Conservation (phyloP, 164 flowering plant genomes). For the Euptelea pleiosperma region DNA sequence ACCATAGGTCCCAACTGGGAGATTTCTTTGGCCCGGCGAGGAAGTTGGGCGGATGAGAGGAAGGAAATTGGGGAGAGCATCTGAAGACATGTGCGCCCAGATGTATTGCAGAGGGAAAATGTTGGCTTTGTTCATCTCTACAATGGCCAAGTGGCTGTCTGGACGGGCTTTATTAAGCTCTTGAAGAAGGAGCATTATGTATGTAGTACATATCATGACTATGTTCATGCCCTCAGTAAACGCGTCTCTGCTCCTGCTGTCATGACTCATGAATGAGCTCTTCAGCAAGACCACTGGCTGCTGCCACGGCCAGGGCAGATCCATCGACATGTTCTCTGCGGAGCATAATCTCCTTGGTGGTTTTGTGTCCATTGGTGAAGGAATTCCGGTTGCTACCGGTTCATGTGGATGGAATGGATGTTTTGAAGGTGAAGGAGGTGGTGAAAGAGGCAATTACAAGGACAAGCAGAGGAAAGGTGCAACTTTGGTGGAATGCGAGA, state of each 20-base stretch:
- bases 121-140: constrained; percentile 94
- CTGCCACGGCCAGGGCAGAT: constrained; percentile 94
- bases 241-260: constrained; percentile 82
- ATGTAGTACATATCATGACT: constrained; percentile 88
- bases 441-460: constrained; percentile 71
- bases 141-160: constrained; percentile 92
- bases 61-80: constrained; percentile 77
- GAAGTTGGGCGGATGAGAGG: no score
- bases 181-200: constrained; percentile 66
- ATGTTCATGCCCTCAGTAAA: constrained; percentile 88
- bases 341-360: constrained; percentile 90
- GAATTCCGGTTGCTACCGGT: constrained; percentile 95
- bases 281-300: constrained; percentile 90
- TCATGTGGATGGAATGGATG: constrained; percentile 65
- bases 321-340: constrained; percentile 96
- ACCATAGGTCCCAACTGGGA: no score
- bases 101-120: constrained; percentile 97
- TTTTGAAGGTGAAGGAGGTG: no score
- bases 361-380: constrained; percentile 93
- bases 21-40: no score
- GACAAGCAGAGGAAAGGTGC: constrained; percentile 96
- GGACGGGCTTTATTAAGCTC: constrained; percentile 89
- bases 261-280: constrained; percentile 93
- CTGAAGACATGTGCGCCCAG: constrained; percentile 98
- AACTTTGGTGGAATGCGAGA: constrained; percentile 90